Conservation (phyloP, 2,329 filamentous ascomycete genomes). For the Fulvia fulva region DNA sequence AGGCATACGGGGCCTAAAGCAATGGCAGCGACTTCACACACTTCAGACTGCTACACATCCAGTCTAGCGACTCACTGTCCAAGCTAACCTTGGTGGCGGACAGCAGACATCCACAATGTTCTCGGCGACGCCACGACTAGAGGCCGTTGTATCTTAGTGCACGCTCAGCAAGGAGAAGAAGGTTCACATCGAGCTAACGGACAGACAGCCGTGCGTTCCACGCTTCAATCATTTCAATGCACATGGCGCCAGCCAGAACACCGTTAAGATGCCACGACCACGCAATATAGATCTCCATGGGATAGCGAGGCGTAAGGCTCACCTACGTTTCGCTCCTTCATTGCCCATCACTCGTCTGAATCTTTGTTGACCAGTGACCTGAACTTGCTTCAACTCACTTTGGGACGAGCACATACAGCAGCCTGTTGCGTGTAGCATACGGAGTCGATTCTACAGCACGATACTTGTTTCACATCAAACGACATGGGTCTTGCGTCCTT, state of each 20-base stretch:
- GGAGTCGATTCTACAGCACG: neutral
- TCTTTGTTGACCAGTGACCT: neutral
- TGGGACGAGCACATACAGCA: neutral
- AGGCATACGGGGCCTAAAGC: no score
- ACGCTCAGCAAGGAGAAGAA: neutral
- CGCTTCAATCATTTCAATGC: slow-evolving; percentile 1
- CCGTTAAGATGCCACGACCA: neutral
- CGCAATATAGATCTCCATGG: neutral
- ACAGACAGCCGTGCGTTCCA: neutral
- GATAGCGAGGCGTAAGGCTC: neutral
- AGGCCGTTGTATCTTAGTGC: neutral
- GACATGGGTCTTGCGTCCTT: slow-evolving; percentile 6
- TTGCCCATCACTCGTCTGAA: neutral
- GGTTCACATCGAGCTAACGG: neutral
- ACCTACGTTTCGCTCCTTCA: neutral
- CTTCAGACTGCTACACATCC: neutral
- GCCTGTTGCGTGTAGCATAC: neutral
- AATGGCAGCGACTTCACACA: no score
- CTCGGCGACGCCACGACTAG: neutral
- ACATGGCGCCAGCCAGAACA: slow-evolving; percentile 3
- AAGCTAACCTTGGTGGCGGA: neutral
- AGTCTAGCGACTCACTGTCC: neutral
- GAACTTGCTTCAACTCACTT: neutral
- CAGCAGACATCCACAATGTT: neutral
- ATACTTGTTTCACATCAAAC: neutral